These are phyloP conservation scores for Cynara cardunculus DNA, from an alignment of 129 eudicot species.

Conservation along the genomic window DNA sequence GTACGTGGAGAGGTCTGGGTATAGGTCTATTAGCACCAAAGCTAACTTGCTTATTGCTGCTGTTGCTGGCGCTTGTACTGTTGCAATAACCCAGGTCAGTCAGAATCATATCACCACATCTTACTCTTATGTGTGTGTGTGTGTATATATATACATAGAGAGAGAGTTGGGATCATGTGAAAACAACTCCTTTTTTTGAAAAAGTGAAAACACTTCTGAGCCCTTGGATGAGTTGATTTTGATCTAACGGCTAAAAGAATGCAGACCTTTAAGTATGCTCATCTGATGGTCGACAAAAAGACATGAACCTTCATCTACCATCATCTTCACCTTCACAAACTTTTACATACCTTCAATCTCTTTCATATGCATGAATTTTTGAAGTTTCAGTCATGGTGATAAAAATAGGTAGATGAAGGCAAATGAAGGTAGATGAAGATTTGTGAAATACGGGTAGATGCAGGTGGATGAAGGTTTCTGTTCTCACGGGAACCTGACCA, in stretches of 20 bases:
- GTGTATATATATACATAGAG: neutral
- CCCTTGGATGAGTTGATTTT: neutral
- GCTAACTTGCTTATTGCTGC: slow-evolving; percentile 91
- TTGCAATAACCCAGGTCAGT: slow-evolving; percentile 71
- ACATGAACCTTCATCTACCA: neutral
- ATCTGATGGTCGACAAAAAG: neutral
- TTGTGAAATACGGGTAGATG: too few relatives aligned
- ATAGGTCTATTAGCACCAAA: slow-evolving; percentile 66
- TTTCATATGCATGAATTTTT: neutral
- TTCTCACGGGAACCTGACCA: neutral
- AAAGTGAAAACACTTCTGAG: neutral
- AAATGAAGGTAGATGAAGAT: neutral
- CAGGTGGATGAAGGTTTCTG: neutral
- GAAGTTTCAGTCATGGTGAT: neutral
- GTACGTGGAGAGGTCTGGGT: slow-evolving; percentile 64
- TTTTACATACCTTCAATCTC: neutral
- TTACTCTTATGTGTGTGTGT: too few relatives aligned
- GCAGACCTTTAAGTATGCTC: neutral
- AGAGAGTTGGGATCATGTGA: neutral
- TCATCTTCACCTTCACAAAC: neutral
- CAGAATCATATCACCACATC: neutral
- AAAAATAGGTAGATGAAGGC: neutral
- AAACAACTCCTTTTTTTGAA: neutral
- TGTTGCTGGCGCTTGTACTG: slow-evolving; percentile 92
- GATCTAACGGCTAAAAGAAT: neutral